phyloP scores from a whole-genome alignment of 164 flowering plant species.

The Nymphaea colorata region DNA sequence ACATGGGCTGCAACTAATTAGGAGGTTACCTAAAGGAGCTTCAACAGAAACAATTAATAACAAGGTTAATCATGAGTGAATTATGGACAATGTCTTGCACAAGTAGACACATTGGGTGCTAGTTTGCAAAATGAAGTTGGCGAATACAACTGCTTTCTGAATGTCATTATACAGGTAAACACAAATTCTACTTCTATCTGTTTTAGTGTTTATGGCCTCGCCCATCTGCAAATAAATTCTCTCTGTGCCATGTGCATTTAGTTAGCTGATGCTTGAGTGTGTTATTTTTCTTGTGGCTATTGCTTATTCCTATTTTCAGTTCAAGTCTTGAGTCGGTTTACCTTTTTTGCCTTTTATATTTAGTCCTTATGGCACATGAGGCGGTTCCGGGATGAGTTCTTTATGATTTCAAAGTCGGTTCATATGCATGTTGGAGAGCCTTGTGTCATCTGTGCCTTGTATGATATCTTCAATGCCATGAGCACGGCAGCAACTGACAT shows the following conservation, averaged over 20 bases:
- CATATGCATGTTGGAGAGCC: conserved; percentile 94
- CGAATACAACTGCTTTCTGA: conserved; percentile 95
- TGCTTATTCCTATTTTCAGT: background rate
- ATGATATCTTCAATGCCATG: conserved; percentile 71
- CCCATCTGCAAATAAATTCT: background rate
- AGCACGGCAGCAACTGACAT: conserved; percentile 41
- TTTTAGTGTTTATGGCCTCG: background rate
- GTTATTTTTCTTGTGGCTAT: background rate
- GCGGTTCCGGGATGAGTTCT: conserved; percentile 73
- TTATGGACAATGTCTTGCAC: conserved; percentile 8
- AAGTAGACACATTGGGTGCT: conserved; percentile 41
- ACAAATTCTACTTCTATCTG: background rate
- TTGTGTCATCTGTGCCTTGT: conserved; percentile 85
- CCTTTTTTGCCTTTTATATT: conserved; percentile 8
- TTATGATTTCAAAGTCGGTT: conserved; percentile 42
- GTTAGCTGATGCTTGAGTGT: background rate
- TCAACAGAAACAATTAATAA: conserved; percentile 14
- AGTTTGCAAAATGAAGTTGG: conserved; percentile 92
- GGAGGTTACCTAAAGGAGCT: conserved; percentile 12
- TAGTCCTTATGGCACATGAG: conserved; percentile 91
- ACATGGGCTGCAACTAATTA: conserved; percentile 22
- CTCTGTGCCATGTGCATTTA: background rate
- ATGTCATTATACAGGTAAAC: conserved; percentile 92
- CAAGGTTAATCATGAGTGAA: conserved; percentile 18
- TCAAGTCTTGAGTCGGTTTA: conserved; percentile 3